These are phyloP conservation scores for Nyctanthes arbortristis DNA, from an alignment of 257 asterid genomes.

Conservation along the genomic window DNA sequence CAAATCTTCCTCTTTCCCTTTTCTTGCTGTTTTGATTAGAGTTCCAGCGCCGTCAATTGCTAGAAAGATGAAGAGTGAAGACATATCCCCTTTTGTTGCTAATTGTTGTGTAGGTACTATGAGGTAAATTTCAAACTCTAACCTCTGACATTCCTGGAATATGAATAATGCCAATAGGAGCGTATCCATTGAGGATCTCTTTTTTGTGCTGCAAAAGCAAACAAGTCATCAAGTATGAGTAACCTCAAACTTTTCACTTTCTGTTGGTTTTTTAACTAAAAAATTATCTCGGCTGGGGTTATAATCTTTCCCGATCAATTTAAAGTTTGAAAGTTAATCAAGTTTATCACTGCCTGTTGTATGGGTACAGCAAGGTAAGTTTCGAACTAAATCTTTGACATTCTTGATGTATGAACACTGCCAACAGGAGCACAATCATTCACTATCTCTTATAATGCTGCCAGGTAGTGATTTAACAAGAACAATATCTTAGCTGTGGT, in stretches of 20 bases:
- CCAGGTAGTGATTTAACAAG: too few species aligned
- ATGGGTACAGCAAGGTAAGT: too few species aligned
- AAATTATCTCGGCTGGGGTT: neutral
- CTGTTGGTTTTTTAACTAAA: neutral
- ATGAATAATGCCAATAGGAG: neutral
- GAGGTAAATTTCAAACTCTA: slow-evolving; percentile 5
- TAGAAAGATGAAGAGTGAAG: neutral
- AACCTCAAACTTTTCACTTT: neutral
- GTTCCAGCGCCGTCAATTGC: neutral
- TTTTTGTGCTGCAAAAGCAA: neutral
- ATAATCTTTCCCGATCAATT: neutral
- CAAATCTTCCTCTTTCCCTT: slow-evolving; percentile 5
- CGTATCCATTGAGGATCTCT: neutral
- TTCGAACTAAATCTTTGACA: too few species aligned
- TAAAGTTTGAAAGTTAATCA: neutral
- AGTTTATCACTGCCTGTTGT: too few species aligned
- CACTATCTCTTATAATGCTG: too few species aligned
- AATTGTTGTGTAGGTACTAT: slow-evolving; percentile 7
- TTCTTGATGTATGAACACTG: too few species aligned
- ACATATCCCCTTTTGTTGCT: neutral
- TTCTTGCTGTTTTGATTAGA: neutral
- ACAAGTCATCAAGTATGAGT: neutral
- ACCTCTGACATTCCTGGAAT: neutral
- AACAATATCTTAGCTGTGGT: too few species aligned
- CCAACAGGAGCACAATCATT: too few species aligned